Percentiles rank a stretch among this genome's conserved stretches.
Evolutionary conservation across 495 filamentous ascomycete species (phyloP).

Genomic region (Paragyromitra xinjiangensis): DNA sequence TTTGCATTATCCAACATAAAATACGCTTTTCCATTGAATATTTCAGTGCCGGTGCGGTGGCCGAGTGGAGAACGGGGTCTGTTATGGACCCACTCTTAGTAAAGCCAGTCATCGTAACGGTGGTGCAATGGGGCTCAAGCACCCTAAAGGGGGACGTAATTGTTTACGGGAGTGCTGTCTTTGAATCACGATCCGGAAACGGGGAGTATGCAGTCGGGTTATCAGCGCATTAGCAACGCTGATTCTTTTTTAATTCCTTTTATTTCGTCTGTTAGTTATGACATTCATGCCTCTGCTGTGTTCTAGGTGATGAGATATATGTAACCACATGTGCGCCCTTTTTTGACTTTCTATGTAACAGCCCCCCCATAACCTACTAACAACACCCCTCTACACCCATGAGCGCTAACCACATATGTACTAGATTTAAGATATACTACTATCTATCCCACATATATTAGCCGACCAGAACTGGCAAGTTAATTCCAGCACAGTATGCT

Average conservation of each 20-base stretch:
- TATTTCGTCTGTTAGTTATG: neutral
- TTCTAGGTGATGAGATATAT: neutral
- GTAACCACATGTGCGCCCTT: neutral
- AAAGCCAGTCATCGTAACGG: neutral
- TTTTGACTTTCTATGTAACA: too few relatives aligned
- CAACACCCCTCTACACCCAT: neutral
- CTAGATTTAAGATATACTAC: too few relatives aligned
- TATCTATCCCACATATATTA: too few relatives aligned
- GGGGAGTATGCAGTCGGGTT: slow-evolving; percentile 5
- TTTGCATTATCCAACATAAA: neutral
- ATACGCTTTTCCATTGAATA: neutral
- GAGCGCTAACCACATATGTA: too few relatives aligned
- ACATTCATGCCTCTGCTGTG: neutral
- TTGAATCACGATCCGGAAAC: neutral
- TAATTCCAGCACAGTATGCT: too few relatives aligned
- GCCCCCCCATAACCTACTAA: neutral
- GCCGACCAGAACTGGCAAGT: too few relatives aligned
- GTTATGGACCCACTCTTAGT: neutral
- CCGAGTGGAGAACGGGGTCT: neutral
- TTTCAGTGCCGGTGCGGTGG: neutral
- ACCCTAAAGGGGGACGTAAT: neutral
- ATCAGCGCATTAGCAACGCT: slow-evolving; percentile 6
- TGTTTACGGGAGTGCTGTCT: neutral
- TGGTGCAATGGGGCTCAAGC: neutral
- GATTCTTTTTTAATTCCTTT: neutral